Conservation (phyloP, 2,329 filamentous ascomycete genomes). For the Beauveria asiatica region DNA sequence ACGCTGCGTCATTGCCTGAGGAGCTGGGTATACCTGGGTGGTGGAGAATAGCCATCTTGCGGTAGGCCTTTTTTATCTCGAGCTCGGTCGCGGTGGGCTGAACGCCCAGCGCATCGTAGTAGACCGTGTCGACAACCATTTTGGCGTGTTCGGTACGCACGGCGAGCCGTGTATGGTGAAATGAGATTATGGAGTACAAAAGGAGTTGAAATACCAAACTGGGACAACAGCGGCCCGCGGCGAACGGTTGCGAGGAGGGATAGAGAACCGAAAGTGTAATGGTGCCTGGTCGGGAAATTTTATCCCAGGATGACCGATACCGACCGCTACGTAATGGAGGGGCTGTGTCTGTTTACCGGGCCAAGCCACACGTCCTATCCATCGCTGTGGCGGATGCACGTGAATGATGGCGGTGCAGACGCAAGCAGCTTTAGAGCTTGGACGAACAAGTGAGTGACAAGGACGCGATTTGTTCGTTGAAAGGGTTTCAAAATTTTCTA, state of each 20-base stretch:
- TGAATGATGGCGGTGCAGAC: slow-evolving; percentile 4
- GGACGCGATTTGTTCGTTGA: too few relatives aligned
- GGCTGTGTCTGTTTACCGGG: slow-evolving; percentile 19
- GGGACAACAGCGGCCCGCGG: not conserved
- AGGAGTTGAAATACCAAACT: not conserved
- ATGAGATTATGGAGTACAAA: slow-evolving; percentile 1
- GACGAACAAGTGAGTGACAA: not conserved
- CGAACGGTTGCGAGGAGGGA: not conserved
- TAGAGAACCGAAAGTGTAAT: not conserved
- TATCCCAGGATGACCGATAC: slow-evolving; percentile 11
- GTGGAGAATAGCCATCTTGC: slow-evolving; percentile 87
- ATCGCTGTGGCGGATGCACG: slow-evolving; percentile 8
- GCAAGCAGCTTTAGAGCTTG: not conserved
- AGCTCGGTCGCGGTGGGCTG: slow-evolving; percentile 77
- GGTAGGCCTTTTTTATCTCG: slow-evolving; percentile 95
- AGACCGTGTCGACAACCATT: slow-evolving; percentile 84
- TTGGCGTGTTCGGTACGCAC: slow-evolving; percentile 19
- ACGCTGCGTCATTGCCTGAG: not conserved
- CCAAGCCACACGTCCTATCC: not conserved
- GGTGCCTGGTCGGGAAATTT: slow-evolving; percentile 14
- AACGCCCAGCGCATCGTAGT: slow-evolving; percentile 83
- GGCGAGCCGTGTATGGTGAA: not conserved
- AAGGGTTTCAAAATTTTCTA: too few relatives aligned
- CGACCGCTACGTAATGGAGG: slow-evolving; percentile 29
- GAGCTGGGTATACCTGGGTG: slow-evolving; percentile 60